A percentile compares a stretch with the other conserved stretches of the same genome.
Conservation (phyloP, 108 stramenopile genomes). For the Cylindrotheca fusiformis region DNA sequence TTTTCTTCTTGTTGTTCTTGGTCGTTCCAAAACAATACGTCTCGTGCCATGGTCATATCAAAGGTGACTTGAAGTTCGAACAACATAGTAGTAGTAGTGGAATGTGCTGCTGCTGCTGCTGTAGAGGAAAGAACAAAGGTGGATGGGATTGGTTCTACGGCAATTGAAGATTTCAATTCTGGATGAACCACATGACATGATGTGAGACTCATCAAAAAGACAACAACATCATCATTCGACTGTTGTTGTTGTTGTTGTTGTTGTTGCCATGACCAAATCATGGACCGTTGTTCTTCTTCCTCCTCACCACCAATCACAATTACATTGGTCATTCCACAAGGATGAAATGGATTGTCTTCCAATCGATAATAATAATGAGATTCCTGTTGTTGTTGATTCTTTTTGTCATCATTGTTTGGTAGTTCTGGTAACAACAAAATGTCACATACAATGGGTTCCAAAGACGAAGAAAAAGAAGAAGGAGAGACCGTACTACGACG, state of each 20-base stretch:
- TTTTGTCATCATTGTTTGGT: neutral
- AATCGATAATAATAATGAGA: neutral
- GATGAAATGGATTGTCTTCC: conserved; percentile 9
- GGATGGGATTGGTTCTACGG: neutral
- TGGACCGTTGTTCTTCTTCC: no score
- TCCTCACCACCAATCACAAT: conserved; percentile 14
- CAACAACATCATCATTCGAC: conserved; percentile 4
- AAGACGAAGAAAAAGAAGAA: neutral
- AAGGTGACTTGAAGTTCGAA: neutral
- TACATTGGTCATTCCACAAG: conserved; percentile 27
- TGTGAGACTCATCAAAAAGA: conserved; percentile 28
- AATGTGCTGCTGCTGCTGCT: neutral
- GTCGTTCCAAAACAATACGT: no score
- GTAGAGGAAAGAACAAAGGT: neutral
- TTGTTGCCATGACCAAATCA: neutral
- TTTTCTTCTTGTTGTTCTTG: neutral
- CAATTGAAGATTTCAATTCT: no score
- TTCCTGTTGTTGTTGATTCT: neutral
- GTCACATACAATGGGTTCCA: conserved; percentile 29
- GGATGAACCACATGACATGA: conserved; percentile 26
- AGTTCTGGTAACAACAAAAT: conserved; percentile 26
- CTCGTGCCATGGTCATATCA: neutral
- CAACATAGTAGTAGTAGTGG: neutral
- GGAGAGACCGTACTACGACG: neutral
- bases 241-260: neutral